Evolutionary conservation across 768 basidiomycete species (phyloP).

Genomic region (Sporobolomyces phaffii): DNA sequence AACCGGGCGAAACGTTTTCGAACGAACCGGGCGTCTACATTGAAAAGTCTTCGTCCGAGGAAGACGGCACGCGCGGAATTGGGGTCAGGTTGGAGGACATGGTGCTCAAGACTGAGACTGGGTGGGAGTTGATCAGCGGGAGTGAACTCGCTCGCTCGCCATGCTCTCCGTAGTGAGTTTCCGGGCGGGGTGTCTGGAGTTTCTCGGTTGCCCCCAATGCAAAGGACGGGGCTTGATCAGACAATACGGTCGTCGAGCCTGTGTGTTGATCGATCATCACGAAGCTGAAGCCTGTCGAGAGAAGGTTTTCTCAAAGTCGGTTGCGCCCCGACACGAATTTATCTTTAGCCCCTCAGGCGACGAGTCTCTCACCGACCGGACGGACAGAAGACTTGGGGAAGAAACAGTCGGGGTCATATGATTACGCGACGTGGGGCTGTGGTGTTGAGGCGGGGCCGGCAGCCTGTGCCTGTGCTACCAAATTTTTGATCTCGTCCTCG

Average conservation of each 20-base stretch:
- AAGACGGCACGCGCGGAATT: slow-evolving; percentile 11
- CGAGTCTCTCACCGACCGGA: too few species aligned
- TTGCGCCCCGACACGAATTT: too few species aligned
- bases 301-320: too few species aligned
- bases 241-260: too few species aligned
- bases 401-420: not conserved
- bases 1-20: slow-evolving; percentile 21
- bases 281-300: too few species aligned
- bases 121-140: slow-evolving; percentile 15
- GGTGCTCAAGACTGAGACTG: slow-evolving; percentile 17
- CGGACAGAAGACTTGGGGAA: too few species aligned
- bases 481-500: slow-evolving; percentile 27
- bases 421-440: slow-evolving; percentile 1
- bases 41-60: not conserved
- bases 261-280: too few species aligned
- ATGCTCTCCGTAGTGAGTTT: not conserved
- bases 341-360: too few species aligned
- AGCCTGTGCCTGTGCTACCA: slow-evolving; percentile 15
- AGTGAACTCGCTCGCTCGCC: not conserved
- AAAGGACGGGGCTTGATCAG: too few species aligned
- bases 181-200: not conserved
- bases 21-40: slow-evolving; percentile 29
- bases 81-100: slow-evolving; percentile 28
- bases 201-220: too few species aligned
- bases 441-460: not conserved